Evolutionary conservation across 768 basidiomycete genomes (phyloP).

Genomic region (Boletus reticuloceps): DNA sequence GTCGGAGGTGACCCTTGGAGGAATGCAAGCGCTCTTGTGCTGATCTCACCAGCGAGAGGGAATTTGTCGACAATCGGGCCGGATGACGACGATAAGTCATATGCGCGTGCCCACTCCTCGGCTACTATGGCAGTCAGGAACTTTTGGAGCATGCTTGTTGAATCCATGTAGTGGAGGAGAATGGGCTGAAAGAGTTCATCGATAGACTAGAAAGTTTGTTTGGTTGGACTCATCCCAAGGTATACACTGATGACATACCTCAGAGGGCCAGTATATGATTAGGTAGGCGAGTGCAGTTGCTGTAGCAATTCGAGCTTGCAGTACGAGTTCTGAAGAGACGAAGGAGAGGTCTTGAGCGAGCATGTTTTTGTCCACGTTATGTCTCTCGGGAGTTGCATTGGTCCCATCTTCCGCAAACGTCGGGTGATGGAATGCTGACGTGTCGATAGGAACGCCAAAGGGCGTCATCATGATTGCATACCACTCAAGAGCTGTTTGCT

Average conservation of each 20-base stretch:
- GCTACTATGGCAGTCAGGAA: constrained; percentile 81
- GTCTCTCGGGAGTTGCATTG: constrained; percentile 53
- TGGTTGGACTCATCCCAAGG: not conserved
- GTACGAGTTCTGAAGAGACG: constrained; percentile 68
- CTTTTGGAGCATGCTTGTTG: constrained; percentile 89
- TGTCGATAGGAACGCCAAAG: constrained; percentile 74
- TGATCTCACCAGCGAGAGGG: constrained; percentile 63
- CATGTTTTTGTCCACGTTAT: constrained; percentile 98
- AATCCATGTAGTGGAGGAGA: constrained; percentile 76
- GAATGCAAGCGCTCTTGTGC: constrained; percentile 62
- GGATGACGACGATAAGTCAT: constrained; percentile 36
- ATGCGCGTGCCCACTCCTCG: constrained; percentile 85
- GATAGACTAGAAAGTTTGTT: constrained; percentile 33
- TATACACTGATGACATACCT: constrained; percentile 37
- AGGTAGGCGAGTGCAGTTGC: constrained; percentile 75
- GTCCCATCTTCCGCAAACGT: constrained; percentile 46
- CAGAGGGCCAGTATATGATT: constrained; percentile 62
- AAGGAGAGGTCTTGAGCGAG: constrained; percentile 85
- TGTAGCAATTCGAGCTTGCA: constrained; percentile 77
- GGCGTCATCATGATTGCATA: constrained; percentile 88
- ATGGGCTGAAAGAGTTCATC: constrained; percentile 75
- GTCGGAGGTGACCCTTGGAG: constrained; percentile 74
- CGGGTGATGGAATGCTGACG: constrained; percentile 65
- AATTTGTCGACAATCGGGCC: constrained; percentile 53
- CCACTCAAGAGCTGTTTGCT: constrained; percentile 74